Evolutionary conservation across 306 rosid genomes (phyloP), one percentile per base, ranked within the genome.

Genomic region (Pyrus bretschneideri): DNA sequence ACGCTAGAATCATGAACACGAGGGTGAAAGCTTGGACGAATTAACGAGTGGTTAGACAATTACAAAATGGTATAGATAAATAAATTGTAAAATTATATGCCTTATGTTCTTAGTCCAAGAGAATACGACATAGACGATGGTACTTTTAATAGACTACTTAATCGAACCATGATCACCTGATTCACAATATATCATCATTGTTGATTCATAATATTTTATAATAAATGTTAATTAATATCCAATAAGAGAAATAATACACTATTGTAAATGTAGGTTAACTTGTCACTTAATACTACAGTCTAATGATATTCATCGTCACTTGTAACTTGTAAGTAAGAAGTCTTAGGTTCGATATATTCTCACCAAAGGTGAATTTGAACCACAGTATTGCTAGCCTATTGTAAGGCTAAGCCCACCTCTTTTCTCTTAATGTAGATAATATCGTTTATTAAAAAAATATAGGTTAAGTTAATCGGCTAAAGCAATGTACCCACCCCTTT

Each of bases 91-190:
- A 58, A 74, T 46, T 13, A 42, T n/a, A 46, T 29, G 73, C 25
- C 44, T 69, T 73, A 76, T 83, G 66, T 83, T 81, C 80, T 75
- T 54, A 23, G 71, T 76, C 82, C 87, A 83, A 80, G 67, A 80
- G 84, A 76, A 67, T 69, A 58, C 33, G 87, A 73, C 87, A 69
- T 13, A 15, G 27, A 13, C 33, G 23, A 69, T 38, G 42, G 21
- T 55, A 38, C 55, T 80, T 46, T 80, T 46, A 2, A 67, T 30
- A 60, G 17, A 69, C 0, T 10, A 67, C 55, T n/a, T 42, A 40
- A 38, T 38, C 10, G 42, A 68, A n/a, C 29, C 51, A 66, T 35
- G 17, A 21, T 35, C 51, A 66, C 70, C 70, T n/a, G 70, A 66
- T 35, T 35, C 70, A 66, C 70, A 66, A 35, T 66, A 19, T 33